phyloP scores from a whole-genome alignment of 1,139 yeast genomes.

The Nematodospora anomalae region DNA sequence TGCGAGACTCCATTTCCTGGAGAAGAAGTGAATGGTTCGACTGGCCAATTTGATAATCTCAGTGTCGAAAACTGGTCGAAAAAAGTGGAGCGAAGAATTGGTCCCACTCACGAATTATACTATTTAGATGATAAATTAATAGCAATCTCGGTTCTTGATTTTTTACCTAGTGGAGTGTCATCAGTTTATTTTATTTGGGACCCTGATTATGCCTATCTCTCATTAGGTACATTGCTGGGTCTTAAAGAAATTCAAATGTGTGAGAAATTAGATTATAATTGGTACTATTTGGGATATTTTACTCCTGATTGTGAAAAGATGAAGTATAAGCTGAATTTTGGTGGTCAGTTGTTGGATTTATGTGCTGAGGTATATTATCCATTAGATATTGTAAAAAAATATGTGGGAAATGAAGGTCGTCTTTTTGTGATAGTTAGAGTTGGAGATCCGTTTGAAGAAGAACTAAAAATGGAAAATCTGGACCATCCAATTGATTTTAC shows the following conservation, averaged over 20 bases:
- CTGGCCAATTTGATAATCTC: constrained; percentile 30
- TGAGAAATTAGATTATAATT: constrained; percentile 38
- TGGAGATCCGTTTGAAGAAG: constrained; percentile 10
- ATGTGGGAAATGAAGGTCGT: constrained; percentile 35
- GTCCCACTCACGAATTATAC: constrained; percentile 78
- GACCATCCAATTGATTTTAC: constrained; percentile 20
- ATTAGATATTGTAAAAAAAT: constrained; percentile 31
- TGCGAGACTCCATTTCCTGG: constrained; percentile 64
- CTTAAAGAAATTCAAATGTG: constrained; percentile 66
- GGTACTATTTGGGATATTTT: constrained; percentile 75
- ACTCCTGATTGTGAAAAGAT: constrained; percentile 79
- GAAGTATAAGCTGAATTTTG: constrained; percentile 78
- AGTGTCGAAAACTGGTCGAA: constrained; percentile 21
- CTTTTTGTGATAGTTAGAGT: constrained; percentile 38
- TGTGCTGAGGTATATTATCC: constrained; percentile 47
- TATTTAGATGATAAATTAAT: constrained; percentile 62
- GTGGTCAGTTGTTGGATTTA: constrained; percentile 67
- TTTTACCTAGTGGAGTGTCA: constrained; percentile 74
- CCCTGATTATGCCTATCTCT: constrained; percentile 69
- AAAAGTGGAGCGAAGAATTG: constrained; percentile 18
- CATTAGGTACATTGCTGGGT: constrained; percentile 79
- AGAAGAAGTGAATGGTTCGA: constrained; percentile 25
- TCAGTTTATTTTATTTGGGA: constrained; percentile 91
- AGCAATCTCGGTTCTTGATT: constrained; percentile 77
- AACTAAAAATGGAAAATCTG: constrained; percentile 19